A percentile compares a stretch with the other conserved stretches of the same genome.
These are phyloP conservation scores for Amanita rubescens DNA, from an alignment of 768 basidiomycete species.

Conservation along the genomic window DNA sequence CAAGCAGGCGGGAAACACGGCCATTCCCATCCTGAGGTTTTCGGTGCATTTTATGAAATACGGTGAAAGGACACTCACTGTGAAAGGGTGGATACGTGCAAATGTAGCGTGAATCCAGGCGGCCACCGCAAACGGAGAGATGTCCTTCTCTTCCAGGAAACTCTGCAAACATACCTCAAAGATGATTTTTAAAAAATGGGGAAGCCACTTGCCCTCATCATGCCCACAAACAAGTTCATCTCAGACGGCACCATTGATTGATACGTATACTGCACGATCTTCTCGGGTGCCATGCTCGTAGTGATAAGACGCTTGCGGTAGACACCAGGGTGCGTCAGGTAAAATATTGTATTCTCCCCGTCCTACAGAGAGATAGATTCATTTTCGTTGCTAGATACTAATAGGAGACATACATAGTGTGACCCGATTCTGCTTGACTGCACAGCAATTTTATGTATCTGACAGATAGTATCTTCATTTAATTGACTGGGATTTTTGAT, in stretches of 20 bases:
- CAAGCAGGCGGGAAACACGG: background rate
- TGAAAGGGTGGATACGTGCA: constrained; percentile 2
- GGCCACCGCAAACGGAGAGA: background rate
- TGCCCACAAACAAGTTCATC: background rate
- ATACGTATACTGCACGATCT: background rate
- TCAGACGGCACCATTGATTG: constrained; percentile 1
- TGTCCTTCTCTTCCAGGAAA: background rate
- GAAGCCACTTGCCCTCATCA: background rate
- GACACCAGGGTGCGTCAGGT: background rate
- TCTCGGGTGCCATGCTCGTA: background rate
- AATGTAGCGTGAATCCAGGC: background rate
- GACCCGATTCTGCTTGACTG: background rate
- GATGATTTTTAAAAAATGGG: background rate
- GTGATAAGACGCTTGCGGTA: constrained; percentile 1
- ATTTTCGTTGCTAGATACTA: background rate
- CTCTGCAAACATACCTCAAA: background rate
- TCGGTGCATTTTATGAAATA: background rate
- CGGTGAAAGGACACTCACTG: background rate
- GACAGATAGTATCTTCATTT: background rate
- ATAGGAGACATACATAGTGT: background rate
- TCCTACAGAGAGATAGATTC: background rate
- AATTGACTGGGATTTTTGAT: background rate
- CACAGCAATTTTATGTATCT: background rate
- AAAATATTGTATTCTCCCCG: background rate
- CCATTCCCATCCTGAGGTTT: background rate